A percentile compares a stretch with the other conserved stretches of the same genome.
Conservation (phyloP, 2,329 filamentous ascomycete genomes). For the Ascochyta koolunga region DNA sequence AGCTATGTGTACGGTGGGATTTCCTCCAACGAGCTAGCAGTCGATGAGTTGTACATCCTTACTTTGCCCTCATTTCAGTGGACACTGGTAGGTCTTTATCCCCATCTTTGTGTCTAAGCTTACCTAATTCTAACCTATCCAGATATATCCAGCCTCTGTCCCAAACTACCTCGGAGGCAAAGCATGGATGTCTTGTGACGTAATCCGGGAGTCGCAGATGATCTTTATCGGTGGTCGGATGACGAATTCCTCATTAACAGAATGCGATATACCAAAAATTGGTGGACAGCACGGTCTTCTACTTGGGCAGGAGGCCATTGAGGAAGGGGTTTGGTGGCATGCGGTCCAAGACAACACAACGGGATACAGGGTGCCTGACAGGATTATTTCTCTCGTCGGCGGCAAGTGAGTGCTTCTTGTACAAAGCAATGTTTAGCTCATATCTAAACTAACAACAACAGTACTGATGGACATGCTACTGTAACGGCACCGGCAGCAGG, state of each 20-base stretch:
- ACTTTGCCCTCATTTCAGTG: slow-evolving; percentile 66
- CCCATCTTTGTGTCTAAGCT: neutral
- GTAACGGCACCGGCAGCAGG: slow-evolving; percentile 54
- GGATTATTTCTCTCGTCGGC: slow-evolving; percentile 56
- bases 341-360: slow-evolving; percentile 17
- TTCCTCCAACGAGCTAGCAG: slow-evolving; percentile 57
- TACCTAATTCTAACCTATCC: slow-evolving; percentile 28
- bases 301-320: slow-evolving; percentile 52
- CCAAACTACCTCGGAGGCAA: slow-evolving; percentile 46
- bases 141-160: slow-evolving; percentile 40
- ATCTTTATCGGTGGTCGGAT: slow-evolving; percentile 65
- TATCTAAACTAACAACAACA: slow-evolving; percentile 18
- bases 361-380: slow-evolving; percentile 50
- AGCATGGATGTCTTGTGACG: slow-evolving; percentile 59
- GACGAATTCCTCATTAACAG: slow-evolving; percentile 47
- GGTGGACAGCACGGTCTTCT: slow-evolving; percentile 62
- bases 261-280: slow-evolving; percentile 58
- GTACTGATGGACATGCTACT: slow-evolving; percentile 58
- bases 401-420: slow-evolving; percentile 22
- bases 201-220: slow-evolving; percentile 63
- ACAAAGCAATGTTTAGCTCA: neutral
- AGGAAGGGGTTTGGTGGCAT: slow-evolving; percentile 36
- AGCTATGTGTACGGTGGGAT: slow-evolving; percentile 66
- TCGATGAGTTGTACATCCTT: slow-evolving; percentile 66
- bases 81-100: slow-evolving; percentile 52